Evolutionary conservation across 305 asterid species (phyloP).

Genomic region (Euphrasia arctica): DNA sequence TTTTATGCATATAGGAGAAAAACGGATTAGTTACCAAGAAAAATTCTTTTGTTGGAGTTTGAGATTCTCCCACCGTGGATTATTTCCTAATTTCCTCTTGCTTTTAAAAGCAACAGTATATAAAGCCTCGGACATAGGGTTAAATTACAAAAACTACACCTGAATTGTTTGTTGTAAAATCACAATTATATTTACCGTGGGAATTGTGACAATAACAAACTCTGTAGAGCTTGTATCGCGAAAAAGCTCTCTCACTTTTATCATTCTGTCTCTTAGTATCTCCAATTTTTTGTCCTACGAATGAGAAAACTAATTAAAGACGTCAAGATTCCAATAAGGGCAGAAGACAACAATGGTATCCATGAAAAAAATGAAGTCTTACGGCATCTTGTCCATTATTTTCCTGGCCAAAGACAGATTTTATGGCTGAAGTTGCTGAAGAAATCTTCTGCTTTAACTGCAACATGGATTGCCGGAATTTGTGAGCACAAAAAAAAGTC

Average conservation of each 20-base stretch:
- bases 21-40: too few relatives aligned
- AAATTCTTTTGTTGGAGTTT: too few relatives aligned
- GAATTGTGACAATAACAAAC: constrained; percentile 91
- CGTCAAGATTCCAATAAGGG: constrained; percentile 22
- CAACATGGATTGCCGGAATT: constrained; percentile 29
- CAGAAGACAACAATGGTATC: not conserved
- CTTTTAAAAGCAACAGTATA: too few relatives aligned
- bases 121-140: too few relatives aligned
- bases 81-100: too few relatives aligned
- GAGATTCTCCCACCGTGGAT: too few relatives aligned
- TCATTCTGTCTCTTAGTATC: constrained; percentile 89
- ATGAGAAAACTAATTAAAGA: constrained; percentile 16
- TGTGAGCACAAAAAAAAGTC: not conserved
- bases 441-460: constrained; percentile 91
- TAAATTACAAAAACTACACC: too few relatives aligned
- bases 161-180: constrained; percentile 1
- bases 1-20: too few relatives aligned
- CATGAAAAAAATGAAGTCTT: constrained; percentile 33
- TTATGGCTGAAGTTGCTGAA: constrained; percentile 96
- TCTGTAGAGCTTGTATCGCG: constrained; percentile 86
- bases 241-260: constrained; percentile 96
- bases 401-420: constrained; percentile 94
- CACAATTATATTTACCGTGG: constrained; percentile 59
- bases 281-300: constrained; percentile 87
- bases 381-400: constrained; percentile 58